phyloP scores from a whole-genome alignment of 139 green algal species.

The Desmodesmus armatus region DNA sequence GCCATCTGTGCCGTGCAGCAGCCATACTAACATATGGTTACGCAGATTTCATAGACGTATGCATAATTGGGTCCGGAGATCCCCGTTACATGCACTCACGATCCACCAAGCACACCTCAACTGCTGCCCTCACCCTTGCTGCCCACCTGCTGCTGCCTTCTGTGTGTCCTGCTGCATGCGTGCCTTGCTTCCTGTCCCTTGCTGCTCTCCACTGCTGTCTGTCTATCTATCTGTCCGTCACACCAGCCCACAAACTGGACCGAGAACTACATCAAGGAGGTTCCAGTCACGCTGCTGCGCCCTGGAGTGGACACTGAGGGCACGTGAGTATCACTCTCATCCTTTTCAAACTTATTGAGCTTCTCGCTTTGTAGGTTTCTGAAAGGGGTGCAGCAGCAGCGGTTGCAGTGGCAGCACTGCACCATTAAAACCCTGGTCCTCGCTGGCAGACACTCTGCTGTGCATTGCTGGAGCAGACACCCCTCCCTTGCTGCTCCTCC shows the following conservation, averaged over 20 bases:
- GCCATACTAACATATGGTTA: too few relatives aligned
- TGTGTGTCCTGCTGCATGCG: background rate
- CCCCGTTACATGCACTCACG: background rate
- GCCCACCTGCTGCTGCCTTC: background rate
- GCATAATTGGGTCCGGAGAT: background rate
- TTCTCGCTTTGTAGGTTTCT: too few relatives aligned
- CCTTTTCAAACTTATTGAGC: too few relatives aligned
- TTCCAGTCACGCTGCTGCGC: slow-evolving; percentile 66
- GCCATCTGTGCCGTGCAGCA: too few relatives aligned
- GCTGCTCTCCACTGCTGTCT: background rate
- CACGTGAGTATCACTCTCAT: slow-evolving; percentile 62
- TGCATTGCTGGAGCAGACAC: too few relatives aligned
- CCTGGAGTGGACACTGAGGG: slow-evolving; percentile 71
- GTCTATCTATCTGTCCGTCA: background rate
- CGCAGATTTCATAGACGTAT: background rate
- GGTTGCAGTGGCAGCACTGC: too few relatives aligned
- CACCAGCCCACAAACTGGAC: slow-evolving; percentile 44
- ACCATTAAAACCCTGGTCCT: background rate
- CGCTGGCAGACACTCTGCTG: too few relatives aligned
- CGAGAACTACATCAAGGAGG: slow-evolving; percentile 60
- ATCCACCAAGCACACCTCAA: background rate
- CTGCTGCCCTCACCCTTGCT: background rate
- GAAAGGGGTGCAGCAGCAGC: too few relatives aligned
- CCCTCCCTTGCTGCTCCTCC: too few relatives aligned
- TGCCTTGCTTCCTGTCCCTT: background rate